A percentile compares a stretch with the other conserved stretches of the same genome.
phyloP scores from a whole-genome alignment of 106 monocot genomes.

The Vanilla planifolia region DNA sequence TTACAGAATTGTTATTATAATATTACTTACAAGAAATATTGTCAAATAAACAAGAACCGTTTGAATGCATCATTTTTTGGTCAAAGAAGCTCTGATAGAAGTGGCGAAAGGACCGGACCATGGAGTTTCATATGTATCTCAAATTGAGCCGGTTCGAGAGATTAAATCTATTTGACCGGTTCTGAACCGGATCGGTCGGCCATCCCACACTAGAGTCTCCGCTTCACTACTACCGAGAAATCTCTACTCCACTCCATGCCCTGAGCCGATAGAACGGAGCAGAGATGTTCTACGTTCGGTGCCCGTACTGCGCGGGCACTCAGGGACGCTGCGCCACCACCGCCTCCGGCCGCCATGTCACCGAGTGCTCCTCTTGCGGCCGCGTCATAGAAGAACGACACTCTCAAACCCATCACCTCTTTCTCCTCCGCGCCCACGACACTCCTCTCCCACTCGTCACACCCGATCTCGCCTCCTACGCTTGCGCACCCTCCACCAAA shows the following conservation, averaged over 20 bases:
- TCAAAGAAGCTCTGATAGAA: no score
- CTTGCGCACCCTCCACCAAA: not conserved
- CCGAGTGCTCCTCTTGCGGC: conserved; percentile 79
- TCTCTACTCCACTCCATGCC: not conserved
- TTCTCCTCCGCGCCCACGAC: conserved; percentile 62
- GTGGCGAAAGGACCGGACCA: no score
- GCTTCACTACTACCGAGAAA: not conserved
- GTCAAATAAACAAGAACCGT: no score
- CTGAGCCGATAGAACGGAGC: no score
- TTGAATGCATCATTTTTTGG: no score
- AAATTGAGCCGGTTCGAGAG: no score
- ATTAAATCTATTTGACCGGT: no score
- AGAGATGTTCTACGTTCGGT: conserved; percentile 5
- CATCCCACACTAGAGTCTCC: not conserved
- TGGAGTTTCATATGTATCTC: no score
- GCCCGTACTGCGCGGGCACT: conserved; percentile 35
- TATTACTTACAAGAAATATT: no score
- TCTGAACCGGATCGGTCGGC: no score
- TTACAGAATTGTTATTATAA: no score
- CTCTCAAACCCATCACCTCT: conserved; percentile 50
- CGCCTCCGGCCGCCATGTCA: conserved; percentile 39
- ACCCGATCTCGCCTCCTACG: conserved; percentile 40
- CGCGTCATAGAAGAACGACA: conserved; percentile 73
- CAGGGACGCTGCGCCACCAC: conserved; percentile 59
- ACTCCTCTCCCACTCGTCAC: conserved; percentile 67